Evolutionary conservation across 202 grass and related monocot species (phyloP).

Genomic region (Miscanthus sacchariflorus): DNA sequence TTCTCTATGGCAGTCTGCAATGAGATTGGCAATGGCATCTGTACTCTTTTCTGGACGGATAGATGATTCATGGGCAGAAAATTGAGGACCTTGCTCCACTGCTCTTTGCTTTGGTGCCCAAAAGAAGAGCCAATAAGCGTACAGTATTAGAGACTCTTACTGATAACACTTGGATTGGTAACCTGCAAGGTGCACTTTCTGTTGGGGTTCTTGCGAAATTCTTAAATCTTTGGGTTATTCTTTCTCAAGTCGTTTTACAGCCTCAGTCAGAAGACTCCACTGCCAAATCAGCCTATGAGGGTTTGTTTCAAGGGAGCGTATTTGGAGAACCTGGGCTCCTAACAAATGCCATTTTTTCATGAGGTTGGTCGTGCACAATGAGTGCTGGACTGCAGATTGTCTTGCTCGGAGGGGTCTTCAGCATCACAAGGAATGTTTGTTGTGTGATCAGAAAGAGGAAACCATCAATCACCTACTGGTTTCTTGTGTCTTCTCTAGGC

Average conservation of each 20-base stretch:
- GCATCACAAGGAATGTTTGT: neutral
- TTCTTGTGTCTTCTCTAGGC: neutral
- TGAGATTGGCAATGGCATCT: neutral
- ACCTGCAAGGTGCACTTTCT: neutral
- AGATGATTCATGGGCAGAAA: neutral
- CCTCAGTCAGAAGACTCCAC: neutral
- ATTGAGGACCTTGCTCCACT: neutral
- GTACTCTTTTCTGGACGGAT: neutral
- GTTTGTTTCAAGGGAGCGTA: neutral
- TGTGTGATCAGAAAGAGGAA: neutral
- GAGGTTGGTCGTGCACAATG: neutral
- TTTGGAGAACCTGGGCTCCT: neutral
- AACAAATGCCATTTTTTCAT: neutral
- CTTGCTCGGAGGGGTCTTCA: neutral
- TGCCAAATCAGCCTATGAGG: neutral
- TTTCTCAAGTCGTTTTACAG: neutral
- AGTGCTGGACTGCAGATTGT: neutral
- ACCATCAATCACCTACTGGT: neutral
- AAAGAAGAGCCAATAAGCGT: neutral
- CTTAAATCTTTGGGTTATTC: neutral
- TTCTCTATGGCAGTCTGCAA: neutral
- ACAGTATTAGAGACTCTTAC: neutral
- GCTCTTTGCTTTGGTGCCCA: neutral
- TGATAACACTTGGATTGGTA: neutral
- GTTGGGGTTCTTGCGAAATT: neutral